Base-by-base conservation (phyloP, 1,284 basidiomycete species). In the Ustilago bromivora region DNA sequence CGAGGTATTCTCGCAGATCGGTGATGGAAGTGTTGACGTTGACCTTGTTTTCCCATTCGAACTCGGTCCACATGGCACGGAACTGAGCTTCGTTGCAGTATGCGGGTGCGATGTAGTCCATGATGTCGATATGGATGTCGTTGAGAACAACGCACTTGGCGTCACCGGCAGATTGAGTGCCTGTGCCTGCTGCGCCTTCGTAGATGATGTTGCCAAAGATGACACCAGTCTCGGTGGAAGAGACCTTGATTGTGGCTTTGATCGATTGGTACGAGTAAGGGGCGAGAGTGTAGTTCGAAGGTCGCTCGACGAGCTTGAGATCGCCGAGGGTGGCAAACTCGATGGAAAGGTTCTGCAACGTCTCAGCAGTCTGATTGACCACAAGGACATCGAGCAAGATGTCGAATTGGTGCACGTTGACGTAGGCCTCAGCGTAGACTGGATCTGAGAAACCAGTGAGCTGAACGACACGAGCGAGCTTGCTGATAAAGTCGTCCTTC, bases 81-180 rank as follows among this genome's bases (percentile, higher is more conserved):
- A 94, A 94, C 90, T 96, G 94, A 36, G 93, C 92, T 87, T 99
- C 96, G 68, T 92, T 97, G 88, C 95, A 97, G 84, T 94, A 94
- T 4, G 95, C 94, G 0, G 96, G 96, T 87, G 97, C 95, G 89
- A 99, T 99, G 87, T 98, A 99, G 87, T 98, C 96, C 93, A 99
- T 96, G 80, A 99, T 98, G 87, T 99, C 97, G 78, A 98, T 94
- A 87, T 98, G 95, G 69, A 98, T 96, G 87, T 98, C 96, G 87
- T 95, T 98, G 83, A 98, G 87, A 57, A 99, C 96, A 32, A 88
- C 88, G 94, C 95, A 86, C 84, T 89, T 87, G 92, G 94, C 57
- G 91, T 85, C 84, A 23, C 78, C 79, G 4, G 82, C 73, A 15
- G 65, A 61, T 31, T 69, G 70, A 1, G 79, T 79, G 12, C 80